These are phyloP conservation scores for Solanum acaule DNA, from an alignment of 257 asterid genomes.

Conservation along the genomic window DNA sequence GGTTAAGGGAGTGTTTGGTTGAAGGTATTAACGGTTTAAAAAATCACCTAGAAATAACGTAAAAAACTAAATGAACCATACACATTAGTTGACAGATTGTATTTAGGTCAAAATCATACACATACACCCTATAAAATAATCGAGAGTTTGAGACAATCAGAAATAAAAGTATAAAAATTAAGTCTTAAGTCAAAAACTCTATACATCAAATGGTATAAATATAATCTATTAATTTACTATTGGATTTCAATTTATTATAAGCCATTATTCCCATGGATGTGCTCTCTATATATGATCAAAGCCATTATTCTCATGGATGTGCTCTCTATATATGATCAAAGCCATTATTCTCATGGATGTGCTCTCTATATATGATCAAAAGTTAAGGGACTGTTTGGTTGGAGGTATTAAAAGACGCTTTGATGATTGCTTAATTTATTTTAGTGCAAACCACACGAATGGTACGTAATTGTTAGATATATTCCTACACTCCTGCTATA, in stretches of 20 bases:
- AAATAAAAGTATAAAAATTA: no score
- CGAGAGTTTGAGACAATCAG: neutral
- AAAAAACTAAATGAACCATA: neutral
- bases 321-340: no score
- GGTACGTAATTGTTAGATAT: neutral
- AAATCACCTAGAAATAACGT: no score
- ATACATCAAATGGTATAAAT: no score
- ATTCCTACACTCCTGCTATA: neutral
- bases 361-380: neutral
- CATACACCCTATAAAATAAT: neutral
- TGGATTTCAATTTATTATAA: no score
- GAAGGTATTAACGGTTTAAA: neutral
- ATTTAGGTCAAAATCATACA: neutral
- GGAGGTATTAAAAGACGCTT: neutral
- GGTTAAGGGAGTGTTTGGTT: neutral
- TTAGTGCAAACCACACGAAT: neutral
- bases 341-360: no score
- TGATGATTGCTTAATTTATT: neutral
- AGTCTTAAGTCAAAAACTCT: neutral
- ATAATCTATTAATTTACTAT: no score
- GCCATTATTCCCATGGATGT: no score
- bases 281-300: no score
- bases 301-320: no score
- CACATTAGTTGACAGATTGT: neutral
- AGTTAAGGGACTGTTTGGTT: neutral